These are phyloP conservation scores for Kwoniella dendrophila DNA, from an alignment of 768 basidiomycete species.

Conservation along the genomic window DNA sequence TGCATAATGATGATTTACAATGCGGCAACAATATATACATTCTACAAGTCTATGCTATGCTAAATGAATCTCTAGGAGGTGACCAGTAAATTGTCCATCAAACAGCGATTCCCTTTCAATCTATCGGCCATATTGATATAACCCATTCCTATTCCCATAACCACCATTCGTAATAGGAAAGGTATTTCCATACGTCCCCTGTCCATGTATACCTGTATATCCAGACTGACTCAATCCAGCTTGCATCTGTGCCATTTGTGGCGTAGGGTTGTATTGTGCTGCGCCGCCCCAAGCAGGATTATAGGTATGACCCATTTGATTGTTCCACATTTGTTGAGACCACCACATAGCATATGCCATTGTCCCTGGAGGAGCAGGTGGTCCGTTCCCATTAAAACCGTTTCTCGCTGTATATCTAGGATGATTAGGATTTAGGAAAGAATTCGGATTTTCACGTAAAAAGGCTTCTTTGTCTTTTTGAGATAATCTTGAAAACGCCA, in stretches of 20 bases:
- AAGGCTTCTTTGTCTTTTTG: constrained; percentile 44
- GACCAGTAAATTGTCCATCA: no score
- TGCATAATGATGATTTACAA: no score
- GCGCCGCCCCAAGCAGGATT: neutral
- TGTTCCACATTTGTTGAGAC: constrained; percentile 28
- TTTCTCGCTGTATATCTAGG: constrained; percentile 4
- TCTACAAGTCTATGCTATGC: no score
- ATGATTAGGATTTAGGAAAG: constrained; percentile 37
- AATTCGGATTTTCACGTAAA: constrained; percentile 43
- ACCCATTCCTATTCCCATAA: neutral
- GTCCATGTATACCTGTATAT: neutral
- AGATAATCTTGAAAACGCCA: constrained; percentile 47
- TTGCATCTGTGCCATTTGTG: neutral
- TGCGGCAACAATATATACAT: no score
- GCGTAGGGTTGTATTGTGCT: constrained; percentile 8
- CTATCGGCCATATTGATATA: constrained; percentile 8
- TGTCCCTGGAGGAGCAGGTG: constrained; percentile 27
- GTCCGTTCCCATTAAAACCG: constrained; percentile 1
- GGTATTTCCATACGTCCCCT: neutral
- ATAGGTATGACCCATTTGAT: constrained; percentile 5
- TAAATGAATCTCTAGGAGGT: no score
- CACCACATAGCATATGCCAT: constrained; percentile 34
- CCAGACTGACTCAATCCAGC: neutral
- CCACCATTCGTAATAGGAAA: neutral
- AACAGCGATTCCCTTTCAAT: no score